Evolutionary conservation across 2,329 filamentous ascomycete genomes (phyloP).

Genomic region (Pseudogymnoascus sp.): DNA sequence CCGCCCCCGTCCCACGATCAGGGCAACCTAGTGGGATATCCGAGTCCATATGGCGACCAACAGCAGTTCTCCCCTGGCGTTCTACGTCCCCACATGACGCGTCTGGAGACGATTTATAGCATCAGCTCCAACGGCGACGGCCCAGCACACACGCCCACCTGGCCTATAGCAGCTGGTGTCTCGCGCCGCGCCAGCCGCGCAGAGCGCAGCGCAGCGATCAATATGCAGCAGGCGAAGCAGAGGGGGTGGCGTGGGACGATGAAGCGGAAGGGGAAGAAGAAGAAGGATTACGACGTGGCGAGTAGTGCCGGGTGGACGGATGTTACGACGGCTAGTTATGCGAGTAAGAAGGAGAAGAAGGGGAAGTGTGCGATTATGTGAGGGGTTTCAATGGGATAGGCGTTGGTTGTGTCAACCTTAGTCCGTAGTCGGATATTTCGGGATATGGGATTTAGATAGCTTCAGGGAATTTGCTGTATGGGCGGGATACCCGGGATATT

Average conservation of each 20-base stretch:
- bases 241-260: slow-evolving; percentile 41
- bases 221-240: slow-evolving; percentile 51
- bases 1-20: slow-evolving; percentile 13
- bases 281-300: slow-evolving; percentile 33
- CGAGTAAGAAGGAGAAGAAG: background rate
- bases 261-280: slow-evolving; percentile 32
- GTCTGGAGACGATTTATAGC: slow-evolving; percentile 48
- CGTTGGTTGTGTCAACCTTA: background rate
- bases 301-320: slow-evolving; percentile 47
- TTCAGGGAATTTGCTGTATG: background rate
- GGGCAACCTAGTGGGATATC: background rate
- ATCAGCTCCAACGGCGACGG: slow-evolving; percentile 22
- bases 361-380: slow-evolving; percentile 6
- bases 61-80: slow-evolving; percentile 37
- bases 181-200: slow-evolving; percentile 41
- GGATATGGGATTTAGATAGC: background rate
- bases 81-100: slow-evolving; percentile 39
- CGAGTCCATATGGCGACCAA: slow-evolving; percentile 26
- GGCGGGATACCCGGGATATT: background rate
- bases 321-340: slow-evolving; percentile 22
- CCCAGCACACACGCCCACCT: slow-evolving; percentile 17
- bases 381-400: background rate
- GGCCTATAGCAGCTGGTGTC: slow-evolving; percentile 13
- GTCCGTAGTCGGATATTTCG: background rate
- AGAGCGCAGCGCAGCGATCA: slow-evolving; percentile 51